Evolutionary conservation across 176 grass and related monocot species (phyloP).

Genomic region (Urochloa ruziziensis): DNA sequence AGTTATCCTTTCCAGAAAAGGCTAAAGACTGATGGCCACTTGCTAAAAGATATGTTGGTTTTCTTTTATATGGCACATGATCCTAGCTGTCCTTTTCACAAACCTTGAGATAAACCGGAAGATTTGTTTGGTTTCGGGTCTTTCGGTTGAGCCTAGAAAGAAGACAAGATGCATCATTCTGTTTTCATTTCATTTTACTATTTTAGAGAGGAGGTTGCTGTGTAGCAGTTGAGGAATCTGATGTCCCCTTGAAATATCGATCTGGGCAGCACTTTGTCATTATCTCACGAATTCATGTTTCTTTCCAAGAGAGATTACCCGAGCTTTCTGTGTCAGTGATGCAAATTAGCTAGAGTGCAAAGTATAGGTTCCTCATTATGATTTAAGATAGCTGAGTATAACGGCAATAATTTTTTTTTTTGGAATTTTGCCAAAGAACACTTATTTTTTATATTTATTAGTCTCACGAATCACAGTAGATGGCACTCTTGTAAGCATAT

Average conservation of each 20-base stretch:
- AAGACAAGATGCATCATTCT: conserved; percentile 49
- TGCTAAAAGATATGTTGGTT: conserved; percentile 29
- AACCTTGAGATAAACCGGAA: conserved; percentile 5
- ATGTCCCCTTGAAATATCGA: conserved; percentile 20
- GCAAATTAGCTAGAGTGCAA: conserved; percentile 3
- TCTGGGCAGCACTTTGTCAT: conserved; percentile 37
- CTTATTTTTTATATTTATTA: neutral
- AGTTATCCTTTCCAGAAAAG: conserved; percentile 31
- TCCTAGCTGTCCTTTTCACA: conserved; percentile 22
- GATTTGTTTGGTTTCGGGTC: neutral
- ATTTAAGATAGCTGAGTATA: neutral
- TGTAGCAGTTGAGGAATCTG: conserved; percentile 35
- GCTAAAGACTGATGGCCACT: conserved; percentile 16
- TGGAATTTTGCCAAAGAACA: neutral
- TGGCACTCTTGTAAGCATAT: neutral
- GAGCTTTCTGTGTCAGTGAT: conserved; percentile 2
- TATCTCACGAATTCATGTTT: conserved; percentile 30
- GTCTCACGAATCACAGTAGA: neutral
- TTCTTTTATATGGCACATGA: conserved; percentile 45
- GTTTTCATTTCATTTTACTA: conserved; percentile 30
- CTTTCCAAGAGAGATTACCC: conserved; percentile 3
- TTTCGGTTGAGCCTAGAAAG: conserved; percentile 32
- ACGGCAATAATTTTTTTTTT: neutral
- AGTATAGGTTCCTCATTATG: conserved; percentile 6
- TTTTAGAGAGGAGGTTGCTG: conserved; percentile 8